A percentile compares a stretch with the other conserved stretches of the same genome.
These are phyloP conservation scores for Helianthus tuberosus DNA, from an alignment of 129 eudicot genomes.

Conservation along the genomic window DNA sequence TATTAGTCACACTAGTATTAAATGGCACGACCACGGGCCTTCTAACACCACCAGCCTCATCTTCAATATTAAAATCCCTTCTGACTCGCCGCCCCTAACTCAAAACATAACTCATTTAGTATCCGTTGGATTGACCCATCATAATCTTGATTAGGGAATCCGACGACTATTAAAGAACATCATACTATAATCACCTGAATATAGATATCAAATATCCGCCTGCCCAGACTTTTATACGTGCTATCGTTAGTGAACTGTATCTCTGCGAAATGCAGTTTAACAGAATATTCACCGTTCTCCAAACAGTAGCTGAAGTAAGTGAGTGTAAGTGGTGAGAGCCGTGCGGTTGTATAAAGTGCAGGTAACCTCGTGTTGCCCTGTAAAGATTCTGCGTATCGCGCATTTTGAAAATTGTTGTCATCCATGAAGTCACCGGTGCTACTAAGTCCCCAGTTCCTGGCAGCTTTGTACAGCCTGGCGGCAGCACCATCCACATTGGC, in stretches of 20 bases:
- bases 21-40: slow-evolving; percentile 41
- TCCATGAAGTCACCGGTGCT: slow-evolving; percentile 94
- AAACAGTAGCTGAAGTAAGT: slow-evolving; percentile 82
- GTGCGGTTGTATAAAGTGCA: slow-evolving; percentile 63
- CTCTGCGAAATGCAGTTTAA: slow-evolving; percentile 78
- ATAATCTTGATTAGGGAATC: neutral
- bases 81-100: too few species aligned
- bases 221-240: slow-evolving; percentile 65
- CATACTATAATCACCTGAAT: slow-evolving; percentile 62
- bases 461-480: slow-evolving; percentile 49
- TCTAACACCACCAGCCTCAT: slow-evolving; percentile 55
- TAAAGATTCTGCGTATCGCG: slow-evolving; percentile 39
- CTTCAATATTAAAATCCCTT: slow-evolving; percentile 64
- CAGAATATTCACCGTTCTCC: slow-evolving; percentile 79
- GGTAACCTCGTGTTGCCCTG: slow-evolving; percentile 47
- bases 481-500: slow-evolving; percentile 57
- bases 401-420: slow-evolving; percentile 57
- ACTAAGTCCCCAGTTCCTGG: slow-evolving; percentile 73
- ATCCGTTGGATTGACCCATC: too few species aligned
- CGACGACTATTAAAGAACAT: neutral
- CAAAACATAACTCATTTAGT: neutral
- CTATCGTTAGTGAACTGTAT: slow-evolving; percentile 60
- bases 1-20: slow-evolving; percentile 52
- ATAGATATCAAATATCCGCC: slow-evolving; percentile 25
- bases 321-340: slow-evolving; percentile 75